Evolutionary conservation across 192 early-diverging fungal genomes (phyloP).

Genomic region (Podila horticola): DNA sequence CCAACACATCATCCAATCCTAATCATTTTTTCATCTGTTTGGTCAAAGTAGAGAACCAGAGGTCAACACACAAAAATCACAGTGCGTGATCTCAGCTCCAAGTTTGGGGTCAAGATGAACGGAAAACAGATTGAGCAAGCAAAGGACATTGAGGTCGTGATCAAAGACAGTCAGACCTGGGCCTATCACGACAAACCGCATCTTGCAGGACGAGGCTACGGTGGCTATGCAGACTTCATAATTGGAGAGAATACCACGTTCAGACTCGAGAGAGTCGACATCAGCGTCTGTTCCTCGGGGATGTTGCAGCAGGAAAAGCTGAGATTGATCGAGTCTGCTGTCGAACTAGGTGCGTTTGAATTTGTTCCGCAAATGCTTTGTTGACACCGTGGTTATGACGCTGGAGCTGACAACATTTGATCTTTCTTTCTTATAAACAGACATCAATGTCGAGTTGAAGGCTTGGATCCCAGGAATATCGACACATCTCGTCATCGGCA

Average conservation of each 20-base stretch:
- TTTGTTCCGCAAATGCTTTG: not conserved
- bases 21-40: not conserved
- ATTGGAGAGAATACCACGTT: slow-evolving; percentile 42
- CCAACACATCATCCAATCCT: not conserved
- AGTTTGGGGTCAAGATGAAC: slow-evolving; percentile 22
- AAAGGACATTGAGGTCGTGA: slow-evolving; percentile 20
- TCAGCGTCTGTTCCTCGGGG: slow-evolving; percentile 29
- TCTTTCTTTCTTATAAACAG: not conserved
- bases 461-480: slow-evolving; percentile 33
- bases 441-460: slow-evolving; percentile 26
- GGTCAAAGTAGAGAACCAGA: slow-evolving; percentile 7
- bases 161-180: slow-evolving; percentile 10
- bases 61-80: slow-evolving; percentile 28
- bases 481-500: slow-evolving; percentile 41
- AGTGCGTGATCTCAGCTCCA: slow-evolving; percentile 32
- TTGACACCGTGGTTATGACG: not conserved
- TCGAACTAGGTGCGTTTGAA: slow-evolving; percentile 30
- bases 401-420: not conserved
- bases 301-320: slow-evolving; percentile 19
- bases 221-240: slow-evolving; percentile 20
- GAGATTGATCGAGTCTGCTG: slow-evolving; percentile 15
- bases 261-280: slow-evolving; percentile 33
- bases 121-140: slow-evolving; percentile 13
- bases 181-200: slow-evolving; percentile 5
- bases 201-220: slow-evolving; percentile 43